Base-by-base conservation (phyloP, 2,329 filamentous ascomycete species). In the Fusarium pininemorale region DNA sequence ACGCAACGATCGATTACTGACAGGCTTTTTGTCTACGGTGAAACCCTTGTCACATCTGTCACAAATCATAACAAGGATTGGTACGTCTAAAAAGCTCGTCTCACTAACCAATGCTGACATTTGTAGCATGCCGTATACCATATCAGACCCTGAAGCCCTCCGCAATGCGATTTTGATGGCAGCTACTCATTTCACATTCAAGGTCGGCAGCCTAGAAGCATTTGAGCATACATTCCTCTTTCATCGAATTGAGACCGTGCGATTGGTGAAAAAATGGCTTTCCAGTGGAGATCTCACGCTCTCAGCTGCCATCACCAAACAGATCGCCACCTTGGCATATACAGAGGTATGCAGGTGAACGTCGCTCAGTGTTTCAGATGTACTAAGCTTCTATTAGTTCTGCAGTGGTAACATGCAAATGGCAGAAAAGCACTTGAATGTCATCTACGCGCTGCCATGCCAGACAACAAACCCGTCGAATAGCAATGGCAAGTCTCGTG, bases 161-260 rank as follows among this genome's bases (percentile, higher is more conserved):
- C 63, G 68, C 28, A 72, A 30, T 12, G 51, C 55, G 13, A 47
- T 72, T 4, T 26, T 72, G 2, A 51, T 72, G 18, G 68, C 69
- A 4, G 69, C 63, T 3, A 63, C 56, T n/a, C 57, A 72, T 35
- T 69, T 72, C 5, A 58, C 63, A 0, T 72, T 71, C 32, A 72
- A 72, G 2, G 39, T 53, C 2, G 68, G 63, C 4, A 42, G 42
- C 16, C 57, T 72, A 0, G 35, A 47, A 14, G 28, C 26, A 8
- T 72, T 68, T 26, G 68, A 72, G 15, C 42, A 41, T 8, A 72
- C 68, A 1, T 68, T 72, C 44, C 45, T 72, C 3, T 59, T 55
- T 22, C 69, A 72, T 26, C 39, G 58, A 4, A 54, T 72, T 4
- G 56, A 72, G 15, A 63, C 62, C 5, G 41, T 72, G 16, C 68